Percentiles rank a stretch among this genome's conserved stretches.
phyloP scores from a whole-genome alignment of 2,329 filamentous ascomycete genomes.

The Aspergillus neotritici region DNA sequence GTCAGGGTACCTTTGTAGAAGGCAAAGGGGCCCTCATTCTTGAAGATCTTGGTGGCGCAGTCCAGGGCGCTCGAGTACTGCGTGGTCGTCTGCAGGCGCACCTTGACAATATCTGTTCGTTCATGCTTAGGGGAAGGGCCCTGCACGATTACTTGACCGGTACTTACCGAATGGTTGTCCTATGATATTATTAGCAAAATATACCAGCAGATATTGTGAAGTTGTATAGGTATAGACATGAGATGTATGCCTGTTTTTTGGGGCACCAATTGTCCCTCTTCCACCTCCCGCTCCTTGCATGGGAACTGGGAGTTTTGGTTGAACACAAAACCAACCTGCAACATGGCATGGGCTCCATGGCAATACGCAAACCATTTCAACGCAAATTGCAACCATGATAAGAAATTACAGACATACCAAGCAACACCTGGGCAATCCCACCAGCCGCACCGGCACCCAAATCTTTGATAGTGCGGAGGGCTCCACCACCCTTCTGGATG shows the following conservation, averaged over 20 bases:
- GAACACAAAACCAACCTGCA: slow-evolving; percentile 4
- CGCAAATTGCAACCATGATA: no score
- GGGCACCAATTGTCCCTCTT: no score
- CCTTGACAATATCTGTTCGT: slow-evolving; percentile 91
- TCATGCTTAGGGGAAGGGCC: not conserved
- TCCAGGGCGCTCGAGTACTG: slow-evolving; percentile 75
- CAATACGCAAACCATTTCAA: slow-evolving; percentile 8
- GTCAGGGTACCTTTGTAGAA: slow-evolving; percentile 99
- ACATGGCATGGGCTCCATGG: not conserved
- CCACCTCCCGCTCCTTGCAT: no score
- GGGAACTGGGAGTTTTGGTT: no score
- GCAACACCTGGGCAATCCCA: slow-evolving; percentile 85
- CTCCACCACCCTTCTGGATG: slow-evolving; percentile 34
- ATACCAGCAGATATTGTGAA: no score
- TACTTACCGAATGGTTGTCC: slow-evolving; percentile 61
- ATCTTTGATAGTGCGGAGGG: slow-evolving; percentile 71
- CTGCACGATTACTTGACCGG: not conserved
- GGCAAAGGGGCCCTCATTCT: slow-evolving; percentile 77
- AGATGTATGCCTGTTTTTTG: not conserved
- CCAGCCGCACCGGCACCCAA: slow-evolving; percentile 84
- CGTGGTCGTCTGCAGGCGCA: slow-evolving; percentile 83
- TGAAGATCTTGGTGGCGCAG: slow-evolving; percentile 77
- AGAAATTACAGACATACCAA: slow-evolving; percentile 58
- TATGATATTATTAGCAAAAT: slow-evolving; percentile 31
- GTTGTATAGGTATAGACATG: no score